phyloP scores from a whole-genome alignment of 495 filamentous ascomycete species.

The Venustampulla echinocandica region DNA sequence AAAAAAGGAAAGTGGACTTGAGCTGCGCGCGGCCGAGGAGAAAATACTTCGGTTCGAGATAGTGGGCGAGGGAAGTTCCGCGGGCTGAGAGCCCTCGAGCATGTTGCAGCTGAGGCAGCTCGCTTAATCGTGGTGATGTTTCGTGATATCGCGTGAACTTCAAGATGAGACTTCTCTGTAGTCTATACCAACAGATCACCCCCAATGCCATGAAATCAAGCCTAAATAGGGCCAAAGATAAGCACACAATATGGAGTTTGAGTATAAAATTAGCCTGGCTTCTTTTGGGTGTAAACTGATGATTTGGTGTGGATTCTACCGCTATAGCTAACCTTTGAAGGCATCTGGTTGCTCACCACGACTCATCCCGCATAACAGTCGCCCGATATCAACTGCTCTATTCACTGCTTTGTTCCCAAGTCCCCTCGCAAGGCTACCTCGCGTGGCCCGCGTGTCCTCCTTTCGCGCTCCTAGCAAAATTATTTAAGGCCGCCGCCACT shows the following conservation, averaged over 20 bases:
- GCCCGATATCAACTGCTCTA: not conserved
- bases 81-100: not conserved
- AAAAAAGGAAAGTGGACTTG: not conserved
- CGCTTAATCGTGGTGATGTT: not conserved
- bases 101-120: not conserved
- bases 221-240: no score
- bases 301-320: no score
- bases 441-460: not conserved
- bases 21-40: not conserved
- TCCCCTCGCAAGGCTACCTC: not conserved
- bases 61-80: not conserved
- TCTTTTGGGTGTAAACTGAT: no score
- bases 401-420: not conserved
- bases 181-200: not conserved
- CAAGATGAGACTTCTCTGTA: not conserved
- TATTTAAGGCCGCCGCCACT: slow-evolving; percentile 10
- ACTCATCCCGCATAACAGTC: not conserved
- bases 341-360: not conserved
- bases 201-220: not conserved
- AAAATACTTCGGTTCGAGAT: not conserved
- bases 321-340: not conserved
- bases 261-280: no score
- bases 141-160: not conserved
- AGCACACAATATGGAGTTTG: no score
- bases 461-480: not conserved